Base-by-base conservation (phyloP, 2,329 filamentous ascomycete genomes). In the Curvularia sp. region DNA sequence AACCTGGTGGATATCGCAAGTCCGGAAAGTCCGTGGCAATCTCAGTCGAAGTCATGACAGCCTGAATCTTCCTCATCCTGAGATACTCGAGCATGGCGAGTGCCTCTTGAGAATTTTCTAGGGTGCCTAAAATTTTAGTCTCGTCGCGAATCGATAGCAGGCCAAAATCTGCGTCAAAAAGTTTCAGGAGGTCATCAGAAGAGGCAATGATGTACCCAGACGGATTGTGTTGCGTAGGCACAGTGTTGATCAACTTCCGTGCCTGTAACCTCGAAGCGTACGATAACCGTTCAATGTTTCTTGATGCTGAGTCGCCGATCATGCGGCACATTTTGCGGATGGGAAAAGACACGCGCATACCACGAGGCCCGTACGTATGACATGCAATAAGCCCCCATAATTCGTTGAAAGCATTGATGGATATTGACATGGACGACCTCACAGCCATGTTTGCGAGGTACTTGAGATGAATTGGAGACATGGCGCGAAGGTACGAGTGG, bases 381-480 rank as follows among this genome's bases (percentile, higher is more conserved):
- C 92, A 96, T 1, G 92, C 88, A 41, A 97, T 92, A 28, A 97
- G 79, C 0, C 93, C 93, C 93, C 93, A 97, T 0, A 97, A 79
- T 67, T 96, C 90, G 65, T 86, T 84, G 67, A 96, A 95, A 0
- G 91, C 91, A 63, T 92, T 95, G 70, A 97, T 91, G 1, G 92
- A 96, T 60, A 97, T 93, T 0, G 92, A 96, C 92, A 97, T 97
- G 63, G 92, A 96, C 0, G 92, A 92, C n/a, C 92, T 87, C 0
- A 96, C 92, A 7, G 88, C 89, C 93, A 97, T 97, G 72, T 97
- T 93, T 5, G 81, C 84, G 3, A 97, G 82, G 67, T 96, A 97
- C 71, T 96, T 96, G 54, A 96, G 77, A 71, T 95, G 92, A 42
- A 96, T 93, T 0, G 93, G 92, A 0, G 92, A 96, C 86, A 96